Conservation (phyloP, 2,329 filamentous ascomycete species). For the Colletotrichum neosansevieriae region DNA sequence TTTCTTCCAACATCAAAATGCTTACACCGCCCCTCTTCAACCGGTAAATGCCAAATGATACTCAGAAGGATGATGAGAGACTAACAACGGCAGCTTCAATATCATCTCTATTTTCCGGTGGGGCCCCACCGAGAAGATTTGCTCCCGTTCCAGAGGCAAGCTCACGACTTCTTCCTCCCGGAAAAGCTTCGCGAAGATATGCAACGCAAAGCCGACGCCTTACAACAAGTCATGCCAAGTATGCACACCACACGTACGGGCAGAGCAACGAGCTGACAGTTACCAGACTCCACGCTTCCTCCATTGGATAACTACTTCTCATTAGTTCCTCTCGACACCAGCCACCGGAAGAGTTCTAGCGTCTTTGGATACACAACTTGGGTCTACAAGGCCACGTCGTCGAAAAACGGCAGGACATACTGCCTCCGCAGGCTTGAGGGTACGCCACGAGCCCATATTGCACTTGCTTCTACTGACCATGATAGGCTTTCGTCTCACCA, state of each 20-base stretch:
- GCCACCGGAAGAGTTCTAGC: conserved; percentile 79
- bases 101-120: conserved; percentile 92
- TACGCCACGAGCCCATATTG: conserved; percentile 46
- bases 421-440: conserved; percentile 88
- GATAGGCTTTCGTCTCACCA: conserved; percentile 84
- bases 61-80: not conserved
- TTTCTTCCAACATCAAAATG: conserved; percentile 74
- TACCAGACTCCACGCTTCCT: conserved; percentile 72
- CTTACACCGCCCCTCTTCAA: conserved; percentile 66
- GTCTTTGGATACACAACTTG: conserved; percentile 91
- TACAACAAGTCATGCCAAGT: conserved; percentile 86
- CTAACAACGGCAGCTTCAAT: conserved; percentile 73
- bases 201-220: conserved; percentile 88
- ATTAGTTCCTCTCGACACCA: conserved; percentile 88
- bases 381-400: conserved; percentile 94
- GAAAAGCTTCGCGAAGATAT: conserved; percentile 89
- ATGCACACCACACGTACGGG: conserved; percentile 45
- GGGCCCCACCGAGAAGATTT: conserved; percentile 86
- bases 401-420: conserved; percentile 90
- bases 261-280: conserved; percentile 4
- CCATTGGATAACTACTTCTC: conserved; percentile 92
- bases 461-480: conserved; percentile 38
- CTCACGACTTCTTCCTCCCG: conserved; percentile 92
- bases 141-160: conserved; percentile 84
- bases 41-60: conserved; percentile 60